Base-by-base conservation (phyloP, 345 rosid species). In the Mallotus nudiflorus region DNA sequence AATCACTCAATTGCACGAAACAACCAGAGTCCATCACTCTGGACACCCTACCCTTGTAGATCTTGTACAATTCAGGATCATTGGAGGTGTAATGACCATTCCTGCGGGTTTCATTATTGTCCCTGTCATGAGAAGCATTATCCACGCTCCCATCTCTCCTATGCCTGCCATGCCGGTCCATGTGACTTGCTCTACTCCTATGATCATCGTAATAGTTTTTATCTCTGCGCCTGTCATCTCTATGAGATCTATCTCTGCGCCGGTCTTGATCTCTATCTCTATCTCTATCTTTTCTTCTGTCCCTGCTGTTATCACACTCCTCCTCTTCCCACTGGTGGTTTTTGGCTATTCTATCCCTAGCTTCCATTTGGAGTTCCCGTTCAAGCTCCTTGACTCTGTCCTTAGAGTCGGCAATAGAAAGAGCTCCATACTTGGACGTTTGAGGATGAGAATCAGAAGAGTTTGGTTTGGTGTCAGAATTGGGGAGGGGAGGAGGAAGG, bases 11-110 rank as follows among this genome's bases (percentile, higher is more conserved):
- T 53, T 86, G 93, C 70, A 94, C 99, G 55, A 94, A 90, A 67
- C 93, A 92, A 28, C 93, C 97, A 0, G 89, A 65, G 6, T 89
- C 97, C 97, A 91, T 90, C 45, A 92, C 96, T 73, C 93, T 85
- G 0, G 97, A 86, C 25, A 94, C 89, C 73, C 86, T 85, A 11
- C 96, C 97, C 78, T 82, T 86, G 53, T 94, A 92, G 2, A 94
- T 95, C 76, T 77, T 72, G 78, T 68, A 68, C 54, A 57, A 57
- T 46, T 68, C 72, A 33, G 56, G 72, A 44, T 57, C 72, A 57
- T 22, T 25, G 39, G 71, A 68, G 55, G n/a, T 55, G 15, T 44
- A 4, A 12, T 13, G 55, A 5, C 52, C 45, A 20, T 56, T 56
- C 19, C 63, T 68, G 39, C 29, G 55, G 13, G 20, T 45, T 68